A percentile compares a stretch with the other conserved stretches of the same genome.
These are phyloP conservation scores for Evernia prunastri DNA, from an alignment of 495 filamentous ascomycete genomes.

Conservation along the genomic window DNA sequence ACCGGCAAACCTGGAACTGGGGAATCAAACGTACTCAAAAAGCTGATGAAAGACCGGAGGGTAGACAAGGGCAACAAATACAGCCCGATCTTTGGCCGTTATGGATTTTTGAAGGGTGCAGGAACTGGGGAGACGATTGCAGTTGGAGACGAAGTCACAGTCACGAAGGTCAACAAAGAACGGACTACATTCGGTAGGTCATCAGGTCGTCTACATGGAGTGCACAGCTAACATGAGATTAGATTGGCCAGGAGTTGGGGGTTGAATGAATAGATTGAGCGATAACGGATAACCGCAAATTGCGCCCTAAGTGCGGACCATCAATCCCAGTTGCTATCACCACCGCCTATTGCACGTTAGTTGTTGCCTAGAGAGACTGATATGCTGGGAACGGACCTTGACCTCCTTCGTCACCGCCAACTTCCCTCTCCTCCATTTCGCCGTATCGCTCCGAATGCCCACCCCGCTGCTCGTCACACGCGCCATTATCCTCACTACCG, in stretches of 20 bases:
- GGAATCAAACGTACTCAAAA: conserved; percentile 61
- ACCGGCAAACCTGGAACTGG: conserved; percentile 61
- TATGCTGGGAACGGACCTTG: neutral
- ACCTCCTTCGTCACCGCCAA: neutral
- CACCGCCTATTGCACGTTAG: neutral
- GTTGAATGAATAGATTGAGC: neutral
- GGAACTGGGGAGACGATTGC: conserved; percentile 36
- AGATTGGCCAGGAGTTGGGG: conserved; percentile 13
- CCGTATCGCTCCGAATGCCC: neutral
- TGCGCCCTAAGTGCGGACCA: neutral
- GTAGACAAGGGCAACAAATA: conserved; percentile 69
- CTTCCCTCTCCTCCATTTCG: neutral
- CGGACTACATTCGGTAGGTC: conserved; percentile 59
- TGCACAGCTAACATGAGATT: neutral
- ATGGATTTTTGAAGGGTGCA: conserved; percentile 54
- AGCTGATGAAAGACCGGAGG: conserved; percentile 67
- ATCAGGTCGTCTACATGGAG: neutral
- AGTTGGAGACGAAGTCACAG: conserved; percentile 65
- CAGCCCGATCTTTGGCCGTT: conserved; percentile 78
- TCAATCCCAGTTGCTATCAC: neutral
- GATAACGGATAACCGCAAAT: neutral
- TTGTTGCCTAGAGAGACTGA: neutral
- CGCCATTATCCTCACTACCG: neutral
- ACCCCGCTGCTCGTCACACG: neutral
- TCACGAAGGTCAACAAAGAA: conserved; percentile 51